Evolutionary conservation across 2,329 filamentous ascomycete genomes (phyloP).

Genomic region (Colletotrichum nymphaeae): DNA sequence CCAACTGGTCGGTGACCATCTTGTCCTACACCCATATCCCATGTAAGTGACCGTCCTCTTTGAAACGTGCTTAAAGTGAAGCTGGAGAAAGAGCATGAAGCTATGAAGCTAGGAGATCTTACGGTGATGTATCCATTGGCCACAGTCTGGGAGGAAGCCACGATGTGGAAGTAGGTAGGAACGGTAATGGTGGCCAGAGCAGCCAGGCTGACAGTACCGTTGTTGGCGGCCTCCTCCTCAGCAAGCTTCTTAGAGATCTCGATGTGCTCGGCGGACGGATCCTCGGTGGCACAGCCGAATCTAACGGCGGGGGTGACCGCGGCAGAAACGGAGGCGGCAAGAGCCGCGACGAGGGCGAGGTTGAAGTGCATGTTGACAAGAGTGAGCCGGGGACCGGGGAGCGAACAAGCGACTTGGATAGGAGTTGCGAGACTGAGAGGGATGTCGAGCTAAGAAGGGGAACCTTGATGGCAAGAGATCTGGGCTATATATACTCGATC

Average conservation of each 20-base stretch:
- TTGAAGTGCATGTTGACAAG: constrained; percentile 11
- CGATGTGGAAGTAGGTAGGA: constrained; percentile 53
- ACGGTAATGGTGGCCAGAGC: constrained; percentile 45
- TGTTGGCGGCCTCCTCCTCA: constrained; percentile 29
- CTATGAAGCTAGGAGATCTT: constrained; percentile 28
- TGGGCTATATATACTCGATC: constrained; percentile 6
- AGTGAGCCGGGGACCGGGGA: background rate
- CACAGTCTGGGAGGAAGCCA: constrained; percentile 43
- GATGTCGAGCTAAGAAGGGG: constrained; percentile 4
- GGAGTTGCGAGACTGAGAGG: constrained; percentile 14
- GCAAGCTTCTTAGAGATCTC: constrained; percentile 36
- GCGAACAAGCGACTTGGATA: background rate
- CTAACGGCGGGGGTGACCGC: background rate
- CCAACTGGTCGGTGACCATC: constrained; percentile 52
- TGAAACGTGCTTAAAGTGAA: no score
- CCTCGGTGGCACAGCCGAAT: constrained; percentile 11
- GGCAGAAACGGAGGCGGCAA: constrained; percentile 21
- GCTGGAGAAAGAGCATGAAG: no score
- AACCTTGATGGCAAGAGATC: constrained; percentile 4
- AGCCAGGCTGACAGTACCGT: constrained; percentile 35
- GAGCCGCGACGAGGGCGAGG: constrained; percentile 11
- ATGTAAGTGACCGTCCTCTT: background rate
- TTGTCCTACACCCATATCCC: constrained; percentile 37
- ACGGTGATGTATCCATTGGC: constrained; percentile 49
- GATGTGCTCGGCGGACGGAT: constrained; percentile 18